Evolutionary conservation across 768 basidiomycete species (phyloP), one percentile per base, ranked within the genome.

Genomic region (Phallus indusiatus): DNA sequence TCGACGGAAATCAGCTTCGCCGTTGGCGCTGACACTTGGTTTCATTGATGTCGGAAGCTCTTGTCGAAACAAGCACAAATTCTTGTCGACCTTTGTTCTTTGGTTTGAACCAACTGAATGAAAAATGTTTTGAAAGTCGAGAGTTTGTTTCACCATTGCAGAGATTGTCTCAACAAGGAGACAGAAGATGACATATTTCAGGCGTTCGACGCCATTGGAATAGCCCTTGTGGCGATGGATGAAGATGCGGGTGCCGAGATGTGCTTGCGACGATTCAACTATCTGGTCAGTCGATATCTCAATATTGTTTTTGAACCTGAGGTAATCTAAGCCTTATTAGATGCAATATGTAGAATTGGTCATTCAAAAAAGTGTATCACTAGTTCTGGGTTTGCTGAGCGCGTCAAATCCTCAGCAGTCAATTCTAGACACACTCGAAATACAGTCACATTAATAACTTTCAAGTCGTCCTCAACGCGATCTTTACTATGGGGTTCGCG

Each of bases 401-500:
- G 84, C 93, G 35, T 99, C 96, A 37, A 98, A 98, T 72, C 96
- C 96, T 12, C 90, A 92, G 73, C 80, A 97, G 5, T 80, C 88
- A 42, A 88, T 99, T 63, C 85, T 99, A 63, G 96, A 99, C 70
- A 97, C 94, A 0, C 83, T 98, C 95, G 5, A 95, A 95, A 72
- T 99, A 99, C 75, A 95, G 92, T 61, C 96, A 99, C 76, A 95
- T 98, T 76, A 94, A 90, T 67, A 96, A 99, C 73, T 84, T 98
- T n/a, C 79, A 83, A 48, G 96, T 99, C 10, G 96, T 95, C 0
- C 81, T 92, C 54, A 98, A 97, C 67, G 91, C 96, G 24, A 97
- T 99, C 73, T 90, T 98, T 66, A 94, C 94, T 1, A 97, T 99
- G 95, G 96, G 96, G 88, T 98, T 54, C 95, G 96, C 33, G 95